Conservation (phyloP, 2,329 filamentous ascomycete genomes). For the Paecilomyces sp. region DNA sequence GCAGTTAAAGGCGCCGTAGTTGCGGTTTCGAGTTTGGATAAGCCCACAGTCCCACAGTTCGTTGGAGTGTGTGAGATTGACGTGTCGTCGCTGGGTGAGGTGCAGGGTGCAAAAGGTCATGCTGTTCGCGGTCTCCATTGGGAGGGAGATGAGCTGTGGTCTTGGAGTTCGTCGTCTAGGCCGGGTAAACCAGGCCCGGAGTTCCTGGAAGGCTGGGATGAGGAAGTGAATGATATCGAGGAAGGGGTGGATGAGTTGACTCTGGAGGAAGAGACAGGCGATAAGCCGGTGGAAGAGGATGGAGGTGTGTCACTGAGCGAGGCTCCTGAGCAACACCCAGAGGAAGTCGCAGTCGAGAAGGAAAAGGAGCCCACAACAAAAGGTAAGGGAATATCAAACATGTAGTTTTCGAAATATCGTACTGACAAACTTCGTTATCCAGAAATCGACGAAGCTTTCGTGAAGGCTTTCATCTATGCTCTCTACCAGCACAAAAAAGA, state of each 20-base stretch:
- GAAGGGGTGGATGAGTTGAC: slow-evolving; percentile 33
- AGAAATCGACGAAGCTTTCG: slow-evolving; percentile 62
- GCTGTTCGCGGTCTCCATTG: slow-evolving; percentile 61
- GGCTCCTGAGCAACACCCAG: slow-evolving; percentile 11
- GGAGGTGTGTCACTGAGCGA: slow-evolving; percentile 39
- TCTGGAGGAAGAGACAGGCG: slow-evolving; percentile 37
- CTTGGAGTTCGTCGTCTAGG: slow-evolving; percentile 50
- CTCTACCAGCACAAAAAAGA: slow-evolving; percentile 53
- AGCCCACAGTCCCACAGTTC: slow-evolving; percentile 54
- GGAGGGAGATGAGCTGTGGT: slow-evolving; percentile 64
- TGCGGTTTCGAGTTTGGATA: slow-evolving; percentile 54
- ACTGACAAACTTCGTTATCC: slow-evolving; percentile 3
- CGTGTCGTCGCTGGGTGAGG: slow-evolving; percentile 46
- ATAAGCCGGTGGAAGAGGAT: slow-evolving; percentile 31
- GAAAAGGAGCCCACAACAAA: slow-evolving; percentile 51
- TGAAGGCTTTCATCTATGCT: slow-evolving; percentile 57
- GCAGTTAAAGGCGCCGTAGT: slow-evolving; percentile 56
- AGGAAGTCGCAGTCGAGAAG: slow-evolving; percentile 24
- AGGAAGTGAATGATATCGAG: slow-evolving; percentile 19
- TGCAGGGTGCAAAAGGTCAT: slow-evolving; percentile 56
- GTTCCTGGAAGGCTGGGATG: slow-evolving; percentile 46
- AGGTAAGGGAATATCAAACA: slow-evolving; percentile 31
- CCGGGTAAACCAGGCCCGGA: slow-evolving; percentile 48
- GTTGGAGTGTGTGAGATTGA: slow-evolving; percentile 61
- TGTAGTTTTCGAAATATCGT: slow-evolving; percentile 6